Percentiles rank a stretch among this genome's conserved stretches.
Evolutionary conservation across 306 rosid genomes (phyloP).

Genomic region (Hippophae tibetana): DNA sequence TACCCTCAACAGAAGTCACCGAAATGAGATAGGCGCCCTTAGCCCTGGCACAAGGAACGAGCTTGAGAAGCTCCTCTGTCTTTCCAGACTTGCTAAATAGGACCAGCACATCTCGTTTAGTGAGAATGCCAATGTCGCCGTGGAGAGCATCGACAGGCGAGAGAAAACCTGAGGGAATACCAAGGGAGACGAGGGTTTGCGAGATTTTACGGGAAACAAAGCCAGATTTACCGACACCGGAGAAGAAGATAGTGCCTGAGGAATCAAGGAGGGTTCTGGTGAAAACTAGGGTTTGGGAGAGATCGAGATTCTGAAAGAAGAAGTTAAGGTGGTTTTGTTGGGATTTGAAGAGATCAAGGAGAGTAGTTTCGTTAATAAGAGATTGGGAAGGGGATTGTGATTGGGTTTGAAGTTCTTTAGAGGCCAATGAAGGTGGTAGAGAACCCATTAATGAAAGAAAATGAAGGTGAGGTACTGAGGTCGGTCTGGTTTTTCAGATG

Average conservation of each 20-base stretch:
- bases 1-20: slow-evolving; percentile 60
- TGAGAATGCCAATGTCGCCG: slow-evolving; percentile 81
- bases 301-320: slow-evolving; percentile 78
- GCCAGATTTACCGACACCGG: slow-evolving; percentile 96
- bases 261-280: slow-evolving; percentile 56
- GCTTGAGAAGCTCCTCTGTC: slow-evolving; percentile 80
- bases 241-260: slow-evolving; percentile 74
- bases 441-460: slow-evolving; percentile 28
- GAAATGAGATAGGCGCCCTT: slow-evolving; percentile 60
- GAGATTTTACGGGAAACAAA: slow-evolving; percentile 95
- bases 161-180: slow-evolving; percentile 65
- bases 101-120: slow-evolving; percentile 53
- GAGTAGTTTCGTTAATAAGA: slow-evolving; percentile 48
- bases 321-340: slow-evolving; percentile 89
- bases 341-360: slow-evolving; percentile 59
- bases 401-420: slow-evolving; percentile 2
- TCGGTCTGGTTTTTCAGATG: too few species aligned
- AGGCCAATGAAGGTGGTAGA: slow-evolving; percentile 15
- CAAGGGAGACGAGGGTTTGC: slow-evolving; percentile 89
- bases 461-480: too few species aligned
- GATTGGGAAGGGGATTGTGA: slow-evolving; percentile 3
- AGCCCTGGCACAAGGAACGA: slow-evolving; percentile 80
- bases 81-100: slow-evolving; percentile 86
- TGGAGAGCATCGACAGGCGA: slow-evolving; percentile 91
- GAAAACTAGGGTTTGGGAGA: slow-evolving; percentile 77